Base-by-base conservation (phyloP, 2,329 filamentous ascomycete genomes). In the Trichophyton benhamiae region DNA sequence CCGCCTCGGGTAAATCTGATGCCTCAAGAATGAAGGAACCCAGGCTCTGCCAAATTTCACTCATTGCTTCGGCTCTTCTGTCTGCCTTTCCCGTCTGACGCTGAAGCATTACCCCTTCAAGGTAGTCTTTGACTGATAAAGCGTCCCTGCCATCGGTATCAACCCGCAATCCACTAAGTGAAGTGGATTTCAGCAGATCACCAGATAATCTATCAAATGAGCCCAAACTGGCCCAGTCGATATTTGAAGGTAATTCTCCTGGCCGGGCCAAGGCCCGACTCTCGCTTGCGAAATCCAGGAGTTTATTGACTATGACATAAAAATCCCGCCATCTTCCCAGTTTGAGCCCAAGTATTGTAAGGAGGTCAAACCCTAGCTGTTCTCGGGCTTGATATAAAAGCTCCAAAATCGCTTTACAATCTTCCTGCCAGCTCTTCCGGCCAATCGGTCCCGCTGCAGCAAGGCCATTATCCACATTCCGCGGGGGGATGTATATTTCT, bases 11-110 rank as follows among this genome's bases (percentile, higher is more conserved):
- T 11, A 65, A 64, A 65, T 76, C 72, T n/a, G 75, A 71, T 58
- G 76, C 74, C 48, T 71, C 66, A n/a, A 78, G 65, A 20, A 78
- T 69, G 59, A 79, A 71, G 53, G 66, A 67, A 3, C 75, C 75
- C 33, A 77, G 66, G 41, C 67, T 73, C 62, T 70, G 68, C 68
- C 75, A 75, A 17, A 77, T 64, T 60, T 77, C 69, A 8, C 70
- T 70, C 70, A 76, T 69, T 13, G 71, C 67, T 6, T 62, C 63
- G 25, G 62, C 42, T 42, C 58, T 52, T 38, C 46, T 58, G 20
- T 27, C 36, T 7, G 33, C 7, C 53, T 66, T 64, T 6, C 62
- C 62, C 64, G 64, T 59, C 58, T 59, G 58, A 58, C 49, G 25
- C 33, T 57, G 52, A 38, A 65, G 44, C 2, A 53, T 57, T 53